These are phyloP conservation scores for Tetrahymena borealis DNA, from an alignment of 73 alveolate genomes.

Conservation along the genomic window DNA sequence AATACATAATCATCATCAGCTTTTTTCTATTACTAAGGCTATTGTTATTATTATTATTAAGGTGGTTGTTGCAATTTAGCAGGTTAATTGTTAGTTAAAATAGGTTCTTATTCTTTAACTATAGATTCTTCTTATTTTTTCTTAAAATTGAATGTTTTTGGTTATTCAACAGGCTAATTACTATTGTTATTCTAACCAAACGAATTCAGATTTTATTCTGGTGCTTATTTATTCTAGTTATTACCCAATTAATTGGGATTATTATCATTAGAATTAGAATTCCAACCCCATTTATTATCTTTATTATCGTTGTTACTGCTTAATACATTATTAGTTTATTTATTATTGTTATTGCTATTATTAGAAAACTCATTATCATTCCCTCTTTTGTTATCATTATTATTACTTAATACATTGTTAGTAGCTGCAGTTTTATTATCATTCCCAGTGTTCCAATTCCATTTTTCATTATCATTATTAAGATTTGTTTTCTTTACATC, in stretches of 20 bases:
- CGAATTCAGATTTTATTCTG: not conserved
- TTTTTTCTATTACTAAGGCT: not conserved
- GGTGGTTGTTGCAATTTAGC: not conserved
- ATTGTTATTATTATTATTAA: not conserved
- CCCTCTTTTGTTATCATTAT: not conserved
- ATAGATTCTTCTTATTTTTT: not conserved
- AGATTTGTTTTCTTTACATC: not conserved
- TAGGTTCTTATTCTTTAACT: not conserved
- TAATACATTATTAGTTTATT: not conserved
- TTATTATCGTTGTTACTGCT: not conserved
- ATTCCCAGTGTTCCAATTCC: not conserved
- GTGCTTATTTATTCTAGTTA: not conserved
- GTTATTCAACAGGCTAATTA: not conserved
- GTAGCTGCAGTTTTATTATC: not conserved
- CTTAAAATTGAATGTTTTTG: not conserved
- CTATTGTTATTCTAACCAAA: not conserved
- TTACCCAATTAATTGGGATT: not conserved
- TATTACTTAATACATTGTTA: not conserved
- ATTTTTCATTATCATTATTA: not conserved
- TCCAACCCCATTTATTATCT: not conserved
- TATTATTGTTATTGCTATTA: not conserved
- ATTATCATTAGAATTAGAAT: not conserved
- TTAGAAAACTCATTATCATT: not conserved
- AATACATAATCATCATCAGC: not conserved
- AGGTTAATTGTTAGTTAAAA: no score